These are phyloP conservation scores for Alternaria arbusti DNA, from an alignment of 2,329 filamentous ascomycete genomes.

Conservation along the genomic window DNA sequence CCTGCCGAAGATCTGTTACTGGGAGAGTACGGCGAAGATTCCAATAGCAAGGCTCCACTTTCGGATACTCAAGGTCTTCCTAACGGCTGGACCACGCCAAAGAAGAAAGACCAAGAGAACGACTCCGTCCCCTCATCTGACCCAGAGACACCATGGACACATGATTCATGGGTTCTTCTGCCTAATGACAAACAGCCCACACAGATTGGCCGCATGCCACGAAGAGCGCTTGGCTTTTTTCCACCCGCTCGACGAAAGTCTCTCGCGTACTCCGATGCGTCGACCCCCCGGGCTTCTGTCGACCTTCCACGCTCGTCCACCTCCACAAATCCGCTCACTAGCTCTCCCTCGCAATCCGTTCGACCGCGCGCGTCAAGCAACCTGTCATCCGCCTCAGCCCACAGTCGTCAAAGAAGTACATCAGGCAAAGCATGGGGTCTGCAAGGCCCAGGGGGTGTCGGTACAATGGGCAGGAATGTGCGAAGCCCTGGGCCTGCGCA, in stretches of 20 bases:
- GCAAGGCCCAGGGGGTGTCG: constrained; percentile 85
- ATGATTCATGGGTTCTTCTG: constrained; percentile 87
- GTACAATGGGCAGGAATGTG: constrained; percentile 75
- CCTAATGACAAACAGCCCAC: constrained; percentile 74
- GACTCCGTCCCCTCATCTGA: constrained; percentile 44
- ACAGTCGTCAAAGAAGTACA: constrained; percentile 46
- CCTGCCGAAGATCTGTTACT: constrained; percentile 50
- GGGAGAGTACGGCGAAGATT: constrained; percentile 35
- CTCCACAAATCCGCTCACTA: constrained; percentile 38
- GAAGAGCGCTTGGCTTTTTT: constrained; percentile 85
- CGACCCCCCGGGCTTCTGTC: constrained; percentile 71
- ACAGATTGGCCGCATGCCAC: constrained; percentile 84
- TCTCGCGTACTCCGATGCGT: constrained; percentile 66
- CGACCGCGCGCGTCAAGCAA: constrained; percentile 48
- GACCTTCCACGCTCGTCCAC: constrained; percentile 61
- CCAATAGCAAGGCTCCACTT: constrained; percentile 21
- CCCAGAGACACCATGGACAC: constrained; percentile 73
- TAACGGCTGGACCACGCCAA: constrained; percentile 48
- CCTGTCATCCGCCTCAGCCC: constrained; percentile 45
- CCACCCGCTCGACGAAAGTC: constrained; percentile 91
- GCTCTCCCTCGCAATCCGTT: constrained; percentile 48
- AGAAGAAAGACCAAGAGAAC: constrained; percentile 41
- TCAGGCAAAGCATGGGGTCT: constrained; percentile 61
- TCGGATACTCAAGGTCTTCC: constrained; percentile 33
- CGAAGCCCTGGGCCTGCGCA: constrained; percentile 80